Conservation (phyloP, 1,284 basidiomycete genomes). For the Melampsora larici-populina region DNA sequence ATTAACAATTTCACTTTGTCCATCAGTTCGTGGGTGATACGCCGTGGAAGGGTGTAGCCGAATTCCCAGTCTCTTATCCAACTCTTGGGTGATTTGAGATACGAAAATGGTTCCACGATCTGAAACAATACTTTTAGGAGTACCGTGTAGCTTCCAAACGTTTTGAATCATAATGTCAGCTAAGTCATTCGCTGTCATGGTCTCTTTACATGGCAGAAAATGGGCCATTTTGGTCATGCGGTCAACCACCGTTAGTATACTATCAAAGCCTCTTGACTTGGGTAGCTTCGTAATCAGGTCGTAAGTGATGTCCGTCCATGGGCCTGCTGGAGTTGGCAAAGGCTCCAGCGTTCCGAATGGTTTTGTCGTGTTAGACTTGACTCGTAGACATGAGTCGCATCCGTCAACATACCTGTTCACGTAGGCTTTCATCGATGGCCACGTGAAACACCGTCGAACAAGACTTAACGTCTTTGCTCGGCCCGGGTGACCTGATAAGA, state of each 20-base stretch:
- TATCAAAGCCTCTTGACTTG: not conserved
- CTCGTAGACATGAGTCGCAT: not conserved
- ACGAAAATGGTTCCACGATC: too few relatives aligned
- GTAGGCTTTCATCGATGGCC: too few relatives aligned
- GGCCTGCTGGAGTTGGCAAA: too few relatives aligned
- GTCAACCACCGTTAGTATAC: conserved; percentile 35
- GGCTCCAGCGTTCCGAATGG: not conserved
- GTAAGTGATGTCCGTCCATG: conserved; percentile 11
- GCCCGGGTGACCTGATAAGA: too few relatives aligned
- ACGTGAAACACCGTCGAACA: too few relatives aligned
- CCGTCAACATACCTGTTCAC: not conserved
- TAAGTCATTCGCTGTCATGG: not conserved
- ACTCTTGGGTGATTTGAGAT: too few relatives aligned
- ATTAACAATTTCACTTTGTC: conserved; percentile 22
- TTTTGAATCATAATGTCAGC: too few relatives aligned
- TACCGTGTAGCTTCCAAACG: too few relatives aligned
- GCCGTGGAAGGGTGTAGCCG: conserved; percentile 1
- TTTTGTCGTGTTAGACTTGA: not conserved
- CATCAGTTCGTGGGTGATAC: conserved; percentile 16
- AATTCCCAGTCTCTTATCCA: too few relatives aligned
- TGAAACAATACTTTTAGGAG: too few relatives aligned
- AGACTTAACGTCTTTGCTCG: too few relatives aligned
- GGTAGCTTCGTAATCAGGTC: conserved; percentile 32
- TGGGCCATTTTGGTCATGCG: conserved; percentile 38
- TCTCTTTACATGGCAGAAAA: conserved; percentile 37